A percentile compares a stretch with the other conserved stretches of the same genome.
Evolutionary conservation across 2,329 filamentous ascomycete genomes (phyloP).

Genomic region (Bipolaris victoriae): DNA sequence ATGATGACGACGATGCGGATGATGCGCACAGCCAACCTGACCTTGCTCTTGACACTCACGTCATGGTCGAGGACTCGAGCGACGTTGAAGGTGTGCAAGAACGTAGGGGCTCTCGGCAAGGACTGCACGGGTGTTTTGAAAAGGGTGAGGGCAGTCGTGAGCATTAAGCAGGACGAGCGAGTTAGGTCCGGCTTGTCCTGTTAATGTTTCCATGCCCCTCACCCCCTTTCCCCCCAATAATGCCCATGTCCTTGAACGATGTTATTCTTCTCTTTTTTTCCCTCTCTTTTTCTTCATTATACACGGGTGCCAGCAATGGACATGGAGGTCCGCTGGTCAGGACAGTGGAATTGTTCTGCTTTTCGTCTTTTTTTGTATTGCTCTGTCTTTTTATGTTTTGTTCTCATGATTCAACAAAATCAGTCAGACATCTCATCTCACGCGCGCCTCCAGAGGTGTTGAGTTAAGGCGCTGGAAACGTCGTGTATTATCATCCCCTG

Average conservation of each 20-base stretch:
- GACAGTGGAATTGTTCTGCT: constrained; percentile 16
- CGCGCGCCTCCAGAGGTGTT: constrained; percentile 27
- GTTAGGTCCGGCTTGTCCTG: constrained; percentile 36
- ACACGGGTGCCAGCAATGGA: constrained; percentile 35
- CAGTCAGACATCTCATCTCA: constrained; percentile 38
- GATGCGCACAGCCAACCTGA: constrained; percentile 47
- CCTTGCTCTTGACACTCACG: constrained; percentile 44
- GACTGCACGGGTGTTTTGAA: constrained; percentile 42
- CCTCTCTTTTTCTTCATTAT: constrained; percentile 17
- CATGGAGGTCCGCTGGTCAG: constrained; percentile 10
- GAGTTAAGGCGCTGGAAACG: constrained; percentile 35
- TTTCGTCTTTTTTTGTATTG: constrained; percentile 3
- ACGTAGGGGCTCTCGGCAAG: constrained; percentile 40
- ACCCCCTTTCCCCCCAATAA: constrained; percentile 15
- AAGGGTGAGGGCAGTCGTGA: constrained; percentile 46
- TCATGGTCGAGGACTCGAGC: constrained; percentile 49
- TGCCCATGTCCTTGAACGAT: constrained; percentile 26
- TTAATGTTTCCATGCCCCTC: constrained; percentile 18
- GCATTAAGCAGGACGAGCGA: constrained; percentile 36
- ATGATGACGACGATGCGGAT: constrained; percentile 53
- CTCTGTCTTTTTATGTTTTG: constrained; percentile 3
- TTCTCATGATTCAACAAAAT: constrained; percentile 22
- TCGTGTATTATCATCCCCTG: constrained; percentile 40
- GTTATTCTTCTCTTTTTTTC: constrained; percentile 16
- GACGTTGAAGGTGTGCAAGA: constrained; percentile 47